Evolutionary conservation across 2,329 filamentous ascomycete genomes (phyloP).

Genomic region (Colletotrichum orbiculare): DNA sequence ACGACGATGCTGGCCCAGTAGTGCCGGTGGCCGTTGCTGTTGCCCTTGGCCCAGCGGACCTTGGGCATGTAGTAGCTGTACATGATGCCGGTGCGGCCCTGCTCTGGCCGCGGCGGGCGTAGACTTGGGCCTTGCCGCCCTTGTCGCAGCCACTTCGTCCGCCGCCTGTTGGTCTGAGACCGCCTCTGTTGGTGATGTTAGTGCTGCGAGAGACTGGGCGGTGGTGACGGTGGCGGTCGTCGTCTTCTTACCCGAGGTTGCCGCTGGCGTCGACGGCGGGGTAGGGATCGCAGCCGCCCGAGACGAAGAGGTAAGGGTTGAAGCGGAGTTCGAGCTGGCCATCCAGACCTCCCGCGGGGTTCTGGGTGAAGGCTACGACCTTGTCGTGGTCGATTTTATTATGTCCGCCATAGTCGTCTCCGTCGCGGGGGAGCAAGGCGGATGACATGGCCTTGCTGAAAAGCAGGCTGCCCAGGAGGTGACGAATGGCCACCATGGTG

Average conservation of each 20-base stretch:
- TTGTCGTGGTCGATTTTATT: background rate
- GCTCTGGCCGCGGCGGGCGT: background rate
- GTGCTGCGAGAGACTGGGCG: rapidly evolving
- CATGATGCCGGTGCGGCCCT: background rate
- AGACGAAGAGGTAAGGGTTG: background rate
- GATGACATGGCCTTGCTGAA: too few species aligned
- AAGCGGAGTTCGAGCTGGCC: conserved; percentile 11
- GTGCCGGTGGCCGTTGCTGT: background rate
- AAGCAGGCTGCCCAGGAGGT: too few species aligned
- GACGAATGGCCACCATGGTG: too few species aligned
- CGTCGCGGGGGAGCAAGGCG: background rate
- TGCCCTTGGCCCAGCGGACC: background rate
- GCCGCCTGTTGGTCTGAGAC: background rate
- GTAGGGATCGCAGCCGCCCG: conserved; percentile 14
- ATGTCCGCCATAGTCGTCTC: conserved; percentile 1
- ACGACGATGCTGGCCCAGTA: conserved; percentile 15
- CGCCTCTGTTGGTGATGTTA: background rate
- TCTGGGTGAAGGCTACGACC: background rate
- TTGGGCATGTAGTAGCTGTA: conserved; percentile 20
- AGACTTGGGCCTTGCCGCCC: background rate
- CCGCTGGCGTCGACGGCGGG: background rate
- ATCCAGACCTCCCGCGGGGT: background rate
- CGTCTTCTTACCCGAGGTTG: conserved; percentile 3
- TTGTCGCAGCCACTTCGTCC: background rate
- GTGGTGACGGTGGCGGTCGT: background rate